Base-by-base conservation (phyloP, 495 filamentous ascomycete species). In the Neurospora terricola region DNA sequence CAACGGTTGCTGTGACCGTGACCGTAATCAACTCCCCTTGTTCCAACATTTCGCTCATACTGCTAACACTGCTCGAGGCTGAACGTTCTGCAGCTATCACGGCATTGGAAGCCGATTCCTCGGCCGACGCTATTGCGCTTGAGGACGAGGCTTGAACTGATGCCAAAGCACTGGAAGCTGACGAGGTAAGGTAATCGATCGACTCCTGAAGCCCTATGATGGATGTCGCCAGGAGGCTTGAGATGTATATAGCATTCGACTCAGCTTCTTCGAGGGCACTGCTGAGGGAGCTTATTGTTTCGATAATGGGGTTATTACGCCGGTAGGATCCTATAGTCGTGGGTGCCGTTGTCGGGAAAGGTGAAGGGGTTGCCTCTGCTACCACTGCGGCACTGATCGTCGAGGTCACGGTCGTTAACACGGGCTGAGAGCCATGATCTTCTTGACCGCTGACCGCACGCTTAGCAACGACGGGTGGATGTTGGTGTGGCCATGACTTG, bases 241-340 rank as follows among this genome's bases (percentile, higher is more conserved):
- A 76, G 21, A 77, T 42, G 27, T 70, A 74, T 1, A 68, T 6
- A 0, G 73, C 72, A 3, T 69, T 71, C 37, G 74, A 54, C 9
- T 11, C 72, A 1, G 72, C 73, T 18, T 74, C 74, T 18, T 73
- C 59, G 4, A 80, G 73, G 18, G 73, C 74, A 38, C 66, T 70
- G 70, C 73, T 76, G 40, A 78, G 72, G 18, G 75, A 75, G n/a
- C 54, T 72, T 59, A 75, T 75, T 5, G 71, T 75, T 36, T 38
- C 70, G 5, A 73, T 36, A 16, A 72, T 36, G 42, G 72, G 34
- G 48, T 27, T 76, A 30, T 37, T 30, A n/a, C 69, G 69, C 27
- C 38, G 71, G 21, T n/a, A 37, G 45, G 39, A 38, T 12, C 66
- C 69, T 40, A 62, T 37, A 48, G 10, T 23, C 23, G 36, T 27